Base-by-base conservation (phyloP, 352 stramenopile genomes). In the Globisporangium heterothallicum region DNA sequence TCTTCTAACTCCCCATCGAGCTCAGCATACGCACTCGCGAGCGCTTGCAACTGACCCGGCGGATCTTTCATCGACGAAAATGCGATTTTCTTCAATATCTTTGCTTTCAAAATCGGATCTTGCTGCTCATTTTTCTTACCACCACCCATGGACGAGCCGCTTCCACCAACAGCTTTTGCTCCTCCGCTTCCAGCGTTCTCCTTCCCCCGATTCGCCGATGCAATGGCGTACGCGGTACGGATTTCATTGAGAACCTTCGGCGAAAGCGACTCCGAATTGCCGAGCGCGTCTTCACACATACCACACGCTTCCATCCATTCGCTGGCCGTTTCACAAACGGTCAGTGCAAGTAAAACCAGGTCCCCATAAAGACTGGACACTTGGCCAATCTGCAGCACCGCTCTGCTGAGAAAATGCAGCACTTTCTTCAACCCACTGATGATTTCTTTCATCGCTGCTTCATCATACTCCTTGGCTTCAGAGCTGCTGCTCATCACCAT, bases 61-160 rank as follows among this genome's bases (percentile, higher is more conserved):
- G 75, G 74, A 26, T 89, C 66, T 18, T 74, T 83, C 43, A 63
- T 72, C 2, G 78, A 88, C 1, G 73, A 74, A 48, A 85, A 76
- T 0, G 75, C 82, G 9, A 91, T 82, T 44, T 78, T 80, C 26
- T 73, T 76, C 4, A 82, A 34, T 45, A 91, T 88, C 55, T 77
- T 72, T 34, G 75, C 74, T 58, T 82, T 70, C 3, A 86, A 27
- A 7, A 84, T 48, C 9, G 72, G 52, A 53, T 83, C 71, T 30
- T 72, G 41, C 19, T 63, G 42, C 5, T 78, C 58, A 4, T 72
- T 79, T 1, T 51, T 53, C n/a, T 66, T 72, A 2, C 53, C 50
- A 7, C 51, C 60, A 22, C 54, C 19, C 48, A 36, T 13, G 4
- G 16, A 25, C 29, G 14, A 5, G 24, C 19, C 12, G 2, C 41